Evolutionary conservation across 768 basidiomycete genomes (phyloP).

Genomic region (Suillus weaverae): DNA sequence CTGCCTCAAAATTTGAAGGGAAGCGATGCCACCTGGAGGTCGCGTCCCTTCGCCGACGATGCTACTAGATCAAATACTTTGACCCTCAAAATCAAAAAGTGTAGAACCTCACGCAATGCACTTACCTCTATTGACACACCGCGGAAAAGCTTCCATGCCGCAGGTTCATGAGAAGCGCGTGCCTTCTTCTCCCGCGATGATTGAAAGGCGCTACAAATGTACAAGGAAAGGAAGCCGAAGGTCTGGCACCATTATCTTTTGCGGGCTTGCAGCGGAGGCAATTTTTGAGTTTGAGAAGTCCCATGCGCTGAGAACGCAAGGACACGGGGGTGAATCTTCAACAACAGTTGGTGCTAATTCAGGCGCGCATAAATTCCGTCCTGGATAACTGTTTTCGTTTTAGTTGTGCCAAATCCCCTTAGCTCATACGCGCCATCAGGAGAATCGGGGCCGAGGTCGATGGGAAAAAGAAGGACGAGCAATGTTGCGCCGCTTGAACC

Average conservation of each 20-base stretch:
- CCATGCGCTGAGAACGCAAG: neutral
- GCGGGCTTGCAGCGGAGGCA: conserved; percentile 2
- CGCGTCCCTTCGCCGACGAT: neutral
- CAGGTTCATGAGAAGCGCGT: neutral
- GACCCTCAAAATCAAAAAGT: neutral
- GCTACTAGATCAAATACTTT: neutral
- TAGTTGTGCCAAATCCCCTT: neutral
- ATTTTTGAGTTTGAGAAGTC: neutral
- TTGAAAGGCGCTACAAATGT: neutral
- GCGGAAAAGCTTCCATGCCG: neutral
- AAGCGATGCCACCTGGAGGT: neutral
- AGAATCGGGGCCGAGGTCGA: neutral
- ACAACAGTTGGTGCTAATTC: neutral
- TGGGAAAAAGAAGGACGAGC: conserved; percentile 3
- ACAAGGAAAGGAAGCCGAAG: neutral
- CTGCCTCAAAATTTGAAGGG: neutral
- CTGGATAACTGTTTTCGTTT: neutral
- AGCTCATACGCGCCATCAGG: neutral
- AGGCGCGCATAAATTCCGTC: conserved; percentile 2
- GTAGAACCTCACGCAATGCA: neutral
- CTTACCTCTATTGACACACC: neutral
- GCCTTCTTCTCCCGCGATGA: conserved; percentile 7
- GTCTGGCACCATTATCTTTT: neutral
- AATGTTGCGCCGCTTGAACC: neutral
- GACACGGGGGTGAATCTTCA: neutral